phyloP scores from a whole-genome alignment of 768 basidiomycete species.

The Tremella mesenterica region DNA sequence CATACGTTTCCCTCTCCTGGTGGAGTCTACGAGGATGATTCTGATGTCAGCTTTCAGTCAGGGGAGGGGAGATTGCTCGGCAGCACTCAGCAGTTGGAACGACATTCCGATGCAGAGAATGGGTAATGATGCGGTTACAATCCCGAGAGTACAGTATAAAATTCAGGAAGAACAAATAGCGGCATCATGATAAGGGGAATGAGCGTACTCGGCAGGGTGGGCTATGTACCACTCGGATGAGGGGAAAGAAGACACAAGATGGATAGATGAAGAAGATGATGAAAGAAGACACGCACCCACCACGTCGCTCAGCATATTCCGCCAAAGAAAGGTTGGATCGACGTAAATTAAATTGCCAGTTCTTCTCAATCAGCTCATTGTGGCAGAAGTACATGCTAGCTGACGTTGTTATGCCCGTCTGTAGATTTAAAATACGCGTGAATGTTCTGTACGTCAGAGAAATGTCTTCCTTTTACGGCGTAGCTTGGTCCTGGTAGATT shows the following conservation, averaged over 20 bases:
- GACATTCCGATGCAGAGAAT: too few species aligned
- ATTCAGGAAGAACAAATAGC: too few species aligned
- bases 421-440: conserved; percentile 84
- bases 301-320: conserved; percentile 50
- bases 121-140: too few species aligned
- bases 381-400: neutral
- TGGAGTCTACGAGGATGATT: conserved; percentile 81
- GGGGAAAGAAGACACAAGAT: too few species aligned
- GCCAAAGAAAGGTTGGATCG: conserved; percentile 77
- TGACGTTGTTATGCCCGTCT: conserved; percentile 62
- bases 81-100: too few species aligned
- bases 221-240: too few species aligned
- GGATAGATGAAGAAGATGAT: too few species aligned
- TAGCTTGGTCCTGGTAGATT: too few species aligned
- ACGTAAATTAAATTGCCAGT: conserved; percentile 77
- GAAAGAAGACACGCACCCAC: conserved; percentile 53
- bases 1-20: conserved; percentile 81
- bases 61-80: too few species aligned
- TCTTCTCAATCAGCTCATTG: conserved; percentile 36
- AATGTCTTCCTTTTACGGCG: neutral
- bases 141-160: too few species aligned
- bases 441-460: neutral
- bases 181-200: too few species aligned
- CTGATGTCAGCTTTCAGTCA: conserved; percentile 46
- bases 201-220: too few species aligned